Percentiles rank a stretch among this genome's conserved stretches.
Conservation (phyloP, 306 rosid species). For the cucumber (Cucumis sativus) region DNA sequence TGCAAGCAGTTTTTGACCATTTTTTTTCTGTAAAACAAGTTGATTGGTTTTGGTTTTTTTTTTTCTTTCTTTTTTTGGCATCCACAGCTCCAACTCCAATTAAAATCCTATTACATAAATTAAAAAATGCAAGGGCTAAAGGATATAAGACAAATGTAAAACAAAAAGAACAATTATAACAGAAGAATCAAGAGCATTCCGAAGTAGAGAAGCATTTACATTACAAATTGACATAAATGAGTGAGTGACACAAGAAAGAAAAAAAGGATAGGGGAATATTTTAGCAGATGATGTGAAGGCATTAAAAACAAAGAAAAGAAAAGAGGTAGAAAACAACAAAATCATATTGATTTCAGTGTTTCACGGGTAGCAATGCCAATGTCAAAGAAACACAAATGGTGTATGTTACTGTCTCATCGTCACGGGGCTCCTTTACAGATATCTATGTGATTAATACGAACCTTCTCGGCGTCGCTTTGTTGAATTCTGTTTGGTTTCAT, state of each 20-base stretch:
- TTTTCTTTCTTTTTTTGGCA: no score
- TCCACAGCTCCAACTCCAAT: no score
- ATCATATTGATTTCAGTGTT: not conserved
- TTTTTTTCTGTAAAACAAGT: no score
- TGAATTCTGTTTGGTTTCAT: not conserved
- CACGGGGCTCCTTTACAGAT: not conserved
- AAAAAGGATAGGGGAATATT: not conserved
- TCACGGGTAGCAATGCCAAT: not conserved
- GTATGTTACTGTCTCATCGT: not conserved
- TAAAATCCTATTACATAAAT: no score
- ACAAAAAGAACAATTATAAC: no score
- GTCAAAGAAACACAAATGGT: not conserved
- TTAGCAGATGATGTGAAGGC: not conserved
- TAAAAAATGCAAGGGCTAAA: no score
- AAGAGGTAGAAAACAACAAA: not conserved
- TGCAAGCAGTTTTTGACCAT: no score
- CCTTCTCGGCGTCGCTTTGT: not conserved
- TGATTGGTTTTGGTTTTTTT: no score
- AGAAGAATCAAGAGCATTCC: not conserved
- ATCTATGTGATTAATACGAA: not conserved
- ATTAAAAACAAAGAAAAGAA: not conserved
- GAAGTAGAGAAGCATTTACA: not conserved
- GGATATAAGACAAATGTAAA: no score
- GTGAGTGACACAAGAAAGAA: not conserved
- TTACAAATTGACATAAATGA: not conserved